Base-by-base conservation (phyloP, 2,329 filamentous ascomycete genomes). In the Alternaria metachromatica region DNA sequence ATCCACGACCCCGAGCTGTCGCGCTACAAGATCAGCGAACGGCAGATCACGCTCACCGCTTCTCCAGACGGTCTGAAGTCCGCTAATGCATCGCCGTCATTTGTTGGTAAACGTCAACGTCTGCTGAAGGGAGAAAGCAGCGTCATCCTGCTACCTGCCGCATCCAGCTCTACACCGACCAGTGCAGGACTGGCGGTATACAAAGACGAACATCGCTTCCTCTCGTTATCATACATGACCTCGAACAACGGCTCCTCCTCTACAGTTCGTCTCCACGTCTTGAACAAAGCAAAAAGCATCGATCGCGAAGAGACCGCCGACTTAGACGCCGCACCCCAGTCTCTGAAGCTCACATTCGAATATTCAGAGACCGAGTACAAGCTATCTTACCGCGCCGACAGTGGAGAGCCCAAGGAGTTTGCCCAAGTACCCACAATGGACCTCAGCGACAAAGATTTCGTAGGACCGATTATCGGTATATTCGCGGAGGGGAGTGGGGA, bases 161-260 rank as follows among this genome's bases (percentile, higher is more conserved):
- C 13, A 23, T 23, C 6, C 6, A 26, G 20, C 13, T 15, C 12
- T 3, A 43, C 55, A 9, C 9, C 41, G 5, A 3, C 28, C 11
- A 54, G 12, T 1, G 56, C 62, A 28, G 67, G 68, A 13, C 13
- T 69, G 5, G 61, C 58, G 3, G 43, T 69, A 5, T 72, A 65
- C 60, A 70, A 70, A 60, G 68, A 72, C 43, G 68, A 72, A 33
- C 60, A 69, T 26, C 66, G 67, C n/a, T 69, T 64, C 43, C 18
- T 70, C 11, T 58, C 57, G 0, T 54, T 71, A n/a, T 65, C 44
- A 1, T 49, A 55, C n/a, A 21, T 50, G 26, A 13, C 33, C 9
- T 50, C 50, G 6, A 18, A 25, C 2, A 18, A 13, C 3, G 23
- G 23, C 3, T 18, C 49, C 4, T 3, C 65, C 15, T 45, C 28